Evolutionary conservation across 768 basidiomycete genomes (phyloP).

Genomic region (Lactarius tabidus): DNA sequence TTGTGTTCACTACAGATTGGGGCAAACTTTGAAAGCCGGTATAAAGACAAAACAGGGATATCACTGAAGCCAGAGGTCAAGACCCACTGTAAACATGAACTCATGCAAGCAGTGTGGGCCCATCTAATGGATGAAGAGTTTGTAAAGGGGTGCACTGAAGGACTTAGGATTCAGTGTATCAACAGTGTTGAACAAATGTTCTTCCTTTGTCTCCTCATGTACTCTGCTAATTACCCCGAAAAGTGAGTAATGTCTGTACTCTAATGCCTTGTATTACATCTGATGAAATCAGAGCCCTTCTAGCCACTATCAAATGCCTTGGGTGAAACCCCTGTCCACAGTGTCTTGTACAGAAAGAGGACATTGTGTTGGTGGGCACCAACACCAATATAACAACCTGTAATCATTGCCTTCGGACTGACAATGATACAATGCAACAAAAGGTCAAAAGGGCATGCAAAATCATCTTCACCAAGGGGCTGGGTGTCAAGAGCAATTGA

Average conservation of each 20-base stretch:
- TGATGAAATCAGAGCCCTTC: conserved; percentile 7
- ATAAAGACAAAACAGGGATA: background rate
- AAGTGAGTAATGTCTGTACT: conserved; percentile 21
- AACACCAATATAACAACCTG: background rate
- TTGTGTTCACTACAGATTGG: background rate
- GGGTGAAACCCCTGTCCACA: background rate
- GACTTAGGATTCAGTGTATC: conserved; percentile 3
- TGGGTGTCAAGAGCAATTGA: background rate
- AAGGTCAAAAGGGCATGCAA: background rate
- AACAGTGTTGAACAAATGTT: conserved; percentile 28
- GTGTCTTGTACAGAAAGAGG: background rate
- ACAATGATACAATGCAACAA: background rate
- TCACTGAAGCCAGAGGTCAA: background rate
- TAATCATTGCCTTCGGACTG: background rate
- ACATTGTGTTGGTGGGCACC: background rate
- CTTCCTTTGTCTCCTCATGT: conserved; percentile 27
- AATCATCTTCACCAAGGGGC: background rate
- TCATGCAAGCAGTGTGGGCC: conserved; percentile 28
- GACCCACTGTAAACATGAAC: conserved; percentile 28
- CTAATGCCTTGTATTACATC: conserved; percentile 6
- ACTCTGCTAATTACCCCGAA: conserved; percentile 29
- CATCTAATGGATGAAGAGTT: conserved; percentile 27
- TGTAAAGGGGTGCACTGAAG: conserved; percentile 20
- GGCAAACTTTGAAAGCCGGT: background rate
- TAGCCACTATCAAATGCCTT: conserved; percentile 24